Percentiles rank a stretch among this genome's conserved stretches.
Conservation (phyloP, 495 filamentous ascomycete genomes). For the Lepidopterella palustris region DNA sequence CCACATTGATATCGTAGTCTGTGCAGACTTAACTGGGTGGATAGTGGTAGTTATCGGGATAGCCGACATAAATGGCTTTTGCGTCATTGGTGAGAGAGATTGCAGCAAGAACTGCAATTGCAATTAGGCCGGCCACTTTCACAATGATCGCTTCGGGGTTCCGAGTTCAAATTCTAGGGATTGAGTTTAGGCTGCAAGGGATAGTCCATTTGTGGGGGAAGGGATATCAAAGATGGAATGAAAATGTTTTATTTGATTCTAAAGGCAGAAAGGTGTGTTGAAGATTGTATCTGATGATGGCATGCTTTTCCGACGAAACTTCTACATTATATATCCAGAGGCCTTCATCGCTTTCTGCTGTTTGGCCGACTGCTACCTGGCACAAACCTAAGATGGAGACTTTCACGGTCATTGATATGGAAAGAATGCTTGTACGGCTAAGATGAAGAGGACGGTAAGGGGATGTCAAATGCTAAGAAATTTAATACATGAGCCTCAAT, state of each 20-base stretch:
- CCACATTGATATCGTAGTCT: conserved; percentile 12
- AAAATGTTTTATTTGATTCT: no score
- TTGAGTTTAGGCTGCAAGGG: neutral
- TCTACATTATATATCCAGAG: no score
- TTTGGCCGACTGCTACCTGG: no score
- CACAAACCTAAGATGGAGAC: neutral
- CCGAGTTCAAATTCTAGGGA: neutral
- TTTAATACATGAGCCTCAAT: neutral
- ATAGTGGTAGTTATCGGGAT: neutral
- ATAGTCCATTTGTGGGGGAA: neutral
- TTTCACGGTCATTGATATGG: neutral
- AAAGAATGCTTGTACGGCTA: neutral
- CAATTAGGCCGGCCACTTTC: neutral
- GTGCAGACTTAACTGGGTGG: conserved; percentile 19
- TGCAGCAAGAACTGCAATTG: neutral
- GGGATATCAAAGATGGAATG: no score
- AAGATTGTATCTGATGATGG: no score
- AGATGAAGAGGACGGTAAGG: neutral
- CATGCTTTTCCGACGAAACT: no score
- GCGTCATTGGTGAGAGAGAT: neutral
- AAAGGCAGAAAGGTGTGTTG: no score
- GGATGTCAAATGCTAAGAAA: neutral
- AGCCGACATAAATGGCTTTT: neutral
- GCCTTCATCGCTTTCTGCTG: no score
- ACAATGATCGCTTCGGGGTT: no score